Percentiles rank a stretch among this genome's conserved stretches.
These are phyloP conservation scores for Gonapodya prolifera DNA, from an alignment of 192 early-diverging fungal species.

Conservation along the genomic window DNA sequence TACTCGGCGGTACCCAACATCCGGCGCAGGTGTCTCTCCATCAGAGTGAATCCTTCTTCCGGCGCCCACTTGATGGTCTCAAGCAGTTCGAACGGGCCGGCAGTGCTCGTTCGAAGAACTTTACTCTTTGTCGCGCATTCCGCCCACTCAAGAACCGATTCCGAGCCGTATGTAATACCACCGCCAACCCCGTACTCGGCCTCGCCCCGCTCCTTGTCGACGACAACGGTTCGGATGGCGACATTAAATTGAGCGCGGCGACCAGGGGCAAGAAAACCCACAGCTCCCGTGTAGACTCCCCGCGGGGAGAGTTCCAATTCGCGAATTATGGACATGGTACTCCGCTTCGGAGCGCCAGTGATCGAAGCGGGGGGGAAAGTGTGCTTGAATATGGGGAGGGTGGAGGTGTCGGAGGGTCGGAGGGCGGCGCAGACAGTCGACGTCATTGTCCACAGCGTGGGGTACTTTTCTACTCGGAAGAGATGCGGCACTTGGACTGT, in stretches of 20 bases:
- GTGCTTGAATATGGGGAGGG: neutral
- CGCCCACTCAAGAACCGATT: neutral
- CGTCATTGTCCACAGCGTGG: slow-evolving; percentile 86
- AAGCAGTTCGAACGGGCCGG: neutral
- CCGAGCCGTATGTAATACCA: neutral
- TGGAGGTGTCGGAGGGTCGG: neutral
- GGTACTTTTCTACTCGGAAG: slow-evolving; percentile 81
- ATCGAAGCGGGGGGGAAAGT: slow-evolving; percentile 55
- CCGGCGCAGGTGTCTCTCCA: neutral
- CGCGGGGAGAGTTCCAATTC: slow-evolving; percentile 39
- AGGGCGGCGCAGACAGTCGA: slow-evolving; percentile 49
- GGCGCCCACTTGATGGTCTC: neutral
- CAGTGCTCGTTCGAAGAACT: neutral
- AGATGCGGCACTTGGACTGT: slow-evolving; percentile 65
- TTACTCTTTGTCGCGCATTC: neutral
- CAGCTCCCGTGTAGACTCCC: neutral
- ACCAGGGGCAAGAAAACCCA: neutral
- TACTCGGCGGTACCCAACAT: neutral
- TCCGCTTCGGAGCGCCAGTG: slow-evolving; percentile 92
- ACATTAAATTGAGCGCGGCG: neutral
- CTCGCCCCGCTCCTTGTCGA: neutral
- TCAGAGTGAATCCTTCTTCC: neutral
- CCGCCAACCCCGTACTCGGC: neutral
- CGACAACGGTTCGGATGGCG: neutral
- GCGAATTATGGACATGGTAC: slow-evolving; percentile 69